Base-by-base conservation (phyloP, 1,284 basidiomycete species). In the Veloporphyrellus conicus region DNA sequence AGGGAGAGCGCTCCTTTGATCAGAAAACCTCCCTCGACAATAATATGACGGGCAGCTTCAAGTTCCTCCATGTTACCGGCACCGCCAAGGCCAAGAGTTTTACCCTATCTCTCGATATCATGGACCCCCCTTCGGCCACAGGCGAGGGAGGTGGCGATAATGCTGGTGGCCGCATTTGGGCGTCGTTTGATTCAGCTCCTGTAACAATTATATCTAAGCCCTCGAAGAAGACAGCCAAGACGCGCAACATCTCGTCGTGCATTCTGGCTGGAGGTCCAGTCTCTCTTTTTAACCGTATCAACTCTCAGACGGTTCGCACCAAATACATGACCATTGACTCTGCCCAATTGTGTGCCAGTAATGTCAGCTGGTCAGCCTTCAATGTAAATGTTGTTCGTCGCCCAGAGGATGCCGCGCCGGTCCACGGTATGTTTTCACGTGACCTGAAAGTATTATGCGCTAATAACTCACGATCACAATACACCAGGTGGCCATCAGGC, bases 161-260 rank as follows among this genome's bases (percentile, higher is more conserved):
- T 37, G 64, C 76, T 38, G 68, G 68, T 52, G 84, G 83, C 54
- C 84, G 87, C 50, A 68, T 86, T 41, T 96, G 93, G 92, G 90
- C 90, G 7, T 84, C 87, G 22, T 93, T 97, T 72, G 82, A 90
- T 66, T 96, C 91, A 22, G 84, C 89, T 34, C 90, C 91, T 40
- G 87, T 97, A 58, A 86, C 87, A 36, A 92, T 96, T 71, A 94
- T 97, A 63, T 96, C 93, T 60, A 97, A 97, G 69, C 93, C 93
- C 25, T 94, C 92, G 40, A 93, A 94, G 76, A 95, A 95, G 77
- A 95, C 93, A 1, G 90, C 91, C 50, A 95, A 95, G 72, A 93
- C 93, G 54, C 84, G 93, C 62, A 93, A 93, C 63, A 89, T 93
- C 61, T 84, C 89, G 10, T 93, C 89, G 15, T 94, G 93, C 70